Evolutionary conservation across 164 flowering plant genomes (phyloP).

Genomic region (Macadamia tetraphylla): DNA sequence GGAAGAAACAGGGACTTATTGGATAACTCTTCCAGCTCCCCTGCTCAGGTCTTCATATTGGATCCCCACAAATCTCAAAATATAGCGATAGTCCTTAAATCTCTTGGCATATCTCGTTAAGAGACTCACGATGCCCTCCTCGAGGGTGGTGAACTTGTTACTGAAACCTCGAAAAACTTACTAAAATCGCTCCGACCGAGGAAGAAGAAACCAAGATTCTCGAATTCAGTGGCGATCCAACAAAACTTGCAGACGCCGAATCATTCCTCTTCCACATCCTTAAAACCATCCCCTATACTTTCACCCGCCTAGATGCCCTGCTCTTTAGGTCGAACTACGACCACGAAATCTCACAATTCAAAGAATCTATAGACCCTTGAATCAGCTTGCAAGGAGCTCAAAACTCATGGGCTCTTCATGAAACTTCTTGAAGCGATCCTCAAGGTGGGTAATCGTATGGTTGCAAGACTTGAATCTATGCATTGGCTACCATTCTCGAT

Average conservation of each 20-base stretch:
- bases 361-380: no score
- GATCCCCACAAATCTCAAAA: slow-evolving; percentile 73
- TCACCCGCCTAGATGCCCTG: slow-evolving; percentile 50
- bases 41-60: slow-evolving; percentile 52
- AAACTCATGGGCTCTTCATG: no score
- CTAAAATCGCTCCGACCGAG: slow-evolving; percentile 44
- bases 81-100: slow-evolving; percentile 49
- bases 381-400: no score
- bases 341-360: slow-evolving; percentile 27
- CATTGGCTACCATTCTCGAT: no score
- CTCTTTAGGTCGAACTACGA: slow-evolving; percentile 44
- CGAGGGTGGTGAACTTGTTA: slow-evolving; percentile 40
- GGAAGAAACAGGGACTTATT: slow-evolving; percentile 12
- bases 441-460: no score
- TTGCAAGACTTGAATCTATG: no score
- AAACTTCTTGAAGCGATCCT: no score
- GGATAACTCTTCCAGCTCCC: slow-evolving; percentile 14
- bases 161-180: slow-evolving; percentile 56
- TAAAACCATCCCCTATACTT: slow-evolving; percentile 46
- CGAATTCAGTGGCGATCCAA: slow-evolving; percentile 37
- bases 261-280: slow-evolving; percentile 53
- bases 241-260: slow-evolving; percentile 60
- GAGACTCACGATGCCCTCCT: slow-evolving; percentile 49
- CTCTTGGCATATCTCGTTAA: slow-evolving; percentile 39
- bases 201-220: slow-evolving; percentile 46